These are phyloP conservation scores for Echites panduratus DNA, from an alignment of 257 asterid genomes.

Conservation along the genomic window DNA sequence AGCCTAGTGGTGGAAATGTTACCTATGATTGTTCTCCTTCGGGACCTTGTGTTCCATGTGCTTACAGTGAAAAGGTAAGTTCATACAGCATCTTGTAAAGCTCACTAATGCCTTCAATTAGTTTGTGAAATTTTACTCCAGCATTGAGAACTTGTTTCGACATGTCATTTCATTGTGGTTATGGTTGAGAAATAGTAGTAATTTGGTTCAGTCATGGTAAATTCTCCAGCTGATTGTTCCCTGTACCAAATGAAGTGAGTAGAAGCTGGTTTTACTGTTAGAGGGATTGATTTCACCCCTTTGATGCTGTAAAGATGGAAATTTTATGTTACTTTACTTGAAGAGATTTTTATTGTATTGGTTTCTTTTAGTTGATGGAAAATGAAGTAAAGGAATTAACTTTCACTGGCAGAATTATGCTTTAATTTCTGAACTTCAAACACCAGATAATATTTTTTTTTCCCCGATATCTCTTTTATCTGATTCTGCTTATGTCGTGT, in stretches of 20 bases:
- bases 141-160: neutral
- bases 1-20: slow-evolving; percentile 71
- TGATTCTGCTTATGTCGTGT: neutral
- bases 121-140: neutral
- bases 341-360: neutral
- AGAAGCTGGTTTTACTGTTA: neutral
- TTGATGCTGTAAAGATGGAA: neutral
- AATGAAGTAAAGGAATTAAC: neutral
- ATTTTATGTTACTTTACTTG: neutral
- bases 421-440: neutral
- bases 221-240: neutral
- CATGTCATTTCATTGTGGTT: neutral
- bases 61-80: slow-evolving; percentile 77
- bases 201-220: neutral
- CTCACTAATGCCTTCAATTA: neutral
- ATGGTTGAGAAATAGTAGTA: neutral
- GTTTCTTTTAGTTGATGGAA: neutral
- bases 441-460: neutral
- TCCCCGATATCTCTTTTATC: neutral
- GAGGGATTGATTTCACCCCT: neutral
- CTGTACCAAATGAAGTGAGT: neutral
- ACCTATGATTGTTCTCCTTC: slow-evolving; percentile 93
- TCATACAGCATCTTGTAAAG: too few relatives aligned
- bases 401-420: neutral
- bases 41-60: slow-evolving; percentile 91